A percentile compares a stretch with the other conserved stretches of the same genome.
Evolutionary conservation across 2,329 filamentous ascomycete genomes (phyloP).

Genomic region (Pseudocercospora crystallina): DNA sequence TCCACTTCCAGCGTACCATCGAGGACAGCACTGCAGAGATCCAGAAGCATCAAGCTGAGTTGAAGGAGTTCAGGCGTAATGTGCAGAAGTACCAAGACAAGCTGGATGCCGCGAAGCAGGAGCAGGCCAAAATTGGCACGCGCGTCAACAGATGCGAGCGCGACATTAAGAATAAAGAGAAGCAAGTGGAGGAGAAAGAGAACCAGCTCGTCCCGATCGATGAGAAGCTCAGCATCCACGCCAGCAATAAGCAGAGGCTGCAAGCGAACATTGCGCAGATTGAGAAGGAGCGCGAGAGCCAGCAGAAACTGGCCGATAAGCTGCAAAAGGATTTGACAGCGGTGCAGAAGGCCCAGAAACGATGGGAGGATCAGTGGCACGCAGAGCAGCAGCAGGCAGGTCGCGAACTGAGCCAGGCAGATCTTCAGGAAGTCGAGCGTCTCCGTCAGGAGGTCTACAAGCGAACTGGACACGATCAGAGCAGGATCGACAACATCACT

Average conservation of each 20-base stretch:
- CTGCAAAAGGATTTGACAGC: slow-evolving; percentile 76
- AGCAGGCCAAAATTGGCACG: slow-evolving; percentile 74
- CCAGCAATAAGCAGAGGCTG: slow-evolving; percentile 66
- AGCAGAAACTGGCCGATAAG: slow-evolving; percentile 67
- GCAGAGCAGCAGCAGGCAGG: slow-evolving; percentile 84
- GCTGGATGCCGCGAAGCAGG: slow-evolving; percentile 77
- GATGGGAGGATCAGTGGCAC: slow-evolving; percentile 85
- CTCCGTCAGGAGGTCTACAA: slow-evolving; percentile 83
- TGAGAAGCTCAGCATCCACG: slow-evolving; percentile 83
- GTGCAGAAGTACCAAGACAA: slow-evolving; percentile 79
- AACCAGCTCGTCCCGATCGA: slow-evolving; percentile 85
- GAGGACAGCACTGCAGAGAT: slow-evolving; percentile 89
- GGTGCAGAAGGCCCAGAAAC: slow-evolving; percentile 85
- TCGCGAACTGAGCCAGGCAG: slow-evolving; percentile 77
- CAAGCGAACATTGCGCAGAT: slow-evolving; percentile 69
- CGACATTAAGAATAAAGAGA: slow-evolving; percentile 80
- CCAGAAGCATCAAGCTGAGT: slow-evolving; percentile 87
- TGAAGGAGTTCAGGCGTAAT: slow-evolving; percentile 87
- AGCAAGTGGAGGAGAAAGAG: slow-evolving; percentile 80
- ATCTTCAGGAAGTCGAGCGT: slow-evolving; percentile 85
- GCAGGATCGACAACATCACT: slow-evolving; percentile 79
- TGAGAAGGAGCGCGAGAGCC: slow-evolving; percentile 71
- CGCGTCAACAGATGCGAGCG: slow-evolving; percentile 81
- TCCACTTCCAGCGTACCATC: slow-evolving; percentile 90
- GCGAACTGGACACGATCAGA: slow-evolving; percentile 75